A percentile compares a stretch with the other conserved stretches of the same genome.
phyloP scores from a whole-genome alignment of 2,329 filamentous ascomycete species.

The Tolypocladium album region DNA sequence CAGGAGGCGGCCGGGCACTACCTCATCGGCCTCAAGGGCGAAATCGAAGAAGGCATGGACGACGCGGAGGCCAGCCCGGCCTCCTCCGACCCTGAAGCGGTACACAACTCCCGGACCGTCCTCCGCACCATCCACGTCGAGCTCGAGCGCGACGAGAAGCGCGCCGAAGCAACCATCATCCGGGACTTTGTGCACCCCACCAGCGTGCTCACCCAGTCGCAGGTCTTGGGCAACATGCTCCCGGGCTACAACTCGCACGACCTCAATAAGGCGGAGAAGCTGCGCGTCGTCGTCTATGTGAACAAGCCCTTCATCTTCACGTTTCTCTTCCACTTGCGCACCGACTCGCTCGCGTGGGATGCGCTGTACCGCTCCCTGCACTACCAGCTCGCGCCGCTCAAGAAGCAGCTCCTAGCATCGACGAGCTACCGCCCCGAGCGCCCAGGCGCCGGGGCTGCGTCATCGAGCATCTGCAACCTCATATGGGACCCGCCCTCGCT shows the following conservation, averaged over 20 bases:
- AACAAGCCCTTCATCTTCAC: slow-evolving; percentile 68
- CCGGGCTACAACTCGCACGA: slow-evolving; percentile 30
- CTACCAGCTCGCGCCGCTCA: slow-evolving; percentile 47
- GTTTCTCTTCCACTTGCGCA: slow-evolving; percentile 54
- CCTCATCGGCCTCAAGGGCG: slow-evolving; percentile 57
- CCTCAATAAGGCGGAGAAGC: slow-evolving; percentile 40
- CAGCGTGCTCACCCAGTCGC: slow-evolving; percentile 19
- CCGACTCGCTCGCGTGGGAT: slow-evolving; percentile 46
- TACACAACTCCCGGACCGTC: slow-evolving; percentile 43
- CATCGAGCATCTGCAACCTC: slow-evolving; percentile 42
- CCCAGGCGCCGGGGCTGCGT: slow-evolving; percentile 1
- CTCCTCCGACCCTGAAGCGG: slow-evolving; percentile 19
- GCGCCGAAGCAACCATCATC: slow-evolving; percentile 32
- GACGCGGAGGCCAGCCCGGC: slow-evolving; percentile 19
- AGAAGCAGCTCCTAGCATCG: slow-evolving; percentile 43
- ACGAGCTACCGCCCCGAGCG: slow-evolving; percentile 46
- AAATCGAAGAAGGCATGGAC: slow-evolving; percentile 38
- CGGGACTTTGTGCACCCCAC: slow-evolving; percentile 31
- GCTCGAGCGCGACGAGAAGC: slow-evolving; percentile 33
- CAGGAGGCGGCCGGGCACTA: slow-evolving; percentile 36
- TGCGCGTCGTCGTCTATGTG: slow-evolving; percentile 64
- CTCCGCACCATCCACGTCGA: slow-evolving; percentile 60
- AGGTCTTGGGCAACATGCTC: slow-evolving; percentile 21
- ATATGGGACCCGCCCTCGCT: slow-evolving; percentile 48
- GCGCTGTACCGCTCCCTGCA: slow-evolving; percentile 49